Evolutionary conservation across 2,329 filamentous ascomycete genomes (phyloP).

Genomic region (Hypoxylon sp.): DNA sequence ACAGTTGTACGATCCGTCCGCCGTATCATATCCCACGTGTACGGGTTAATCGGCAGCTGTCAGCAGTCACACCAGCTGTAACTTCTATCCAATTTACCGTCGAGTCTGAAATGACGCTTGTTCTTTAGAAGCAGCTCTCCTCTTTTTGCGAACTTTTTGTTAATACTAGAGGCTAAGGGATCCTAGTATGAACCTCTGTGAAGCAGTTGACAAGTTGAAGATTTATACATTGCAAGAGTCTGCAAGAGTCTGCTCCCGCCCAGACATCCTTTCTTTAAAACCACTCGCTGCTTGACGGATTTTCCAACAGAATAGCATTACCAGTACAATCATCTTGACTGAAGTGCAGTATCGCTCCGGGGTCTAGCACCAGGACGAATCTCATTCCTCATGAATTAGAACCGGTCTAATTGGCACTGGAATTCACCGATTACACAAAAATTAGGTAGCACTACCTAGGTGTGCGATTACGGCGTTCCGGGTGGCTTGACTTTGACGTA

Average conservation of each 20-base stretch:
- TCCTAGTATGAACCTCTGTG: no score
- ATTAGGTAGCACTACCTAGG: not conserved
- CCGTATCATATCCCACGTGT: no score
- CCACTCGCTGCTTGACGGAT: not conserved
- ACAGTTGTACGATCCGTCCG: no score
- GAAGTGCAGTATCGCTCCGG: not conserved
- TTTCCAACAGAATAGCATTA: not conserved
- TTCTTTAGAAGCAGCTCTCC: not conserved
- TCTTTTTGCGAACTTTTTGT: not conserved
- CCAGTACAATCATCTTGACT: not conserved
- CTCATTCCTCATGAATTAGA: not conserved
- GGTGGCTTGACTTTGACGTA: conserved; percentile 4
- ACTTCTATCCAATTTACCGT: not conserved
- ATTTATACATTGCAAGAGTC: not conserved
- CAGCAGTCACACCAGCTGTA: not conserved
- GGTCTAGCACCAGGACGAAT: not conserved
- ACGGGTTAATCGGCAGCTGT: not conserved
- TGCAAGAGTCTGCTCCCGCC: not conserved
- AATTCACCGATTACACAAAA: not conserved
- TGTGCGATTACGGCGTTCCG: conserved; percentile 17
- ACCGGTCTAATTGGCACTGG: not conserved
- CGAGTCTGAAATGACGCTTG: not conserved
- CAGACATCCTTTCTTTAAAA: not conserved
- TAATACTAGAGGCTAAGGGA: no score
- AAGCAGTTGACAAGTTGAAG: not conserved